Percentiles rank a stretch among this genome's conserved stretches.
These are phyloP conservation scores for Fomitopsis pulvina DNA, from an alignment of 768 basidiomycete genomes.

Conservation along the genomic window DNA sequence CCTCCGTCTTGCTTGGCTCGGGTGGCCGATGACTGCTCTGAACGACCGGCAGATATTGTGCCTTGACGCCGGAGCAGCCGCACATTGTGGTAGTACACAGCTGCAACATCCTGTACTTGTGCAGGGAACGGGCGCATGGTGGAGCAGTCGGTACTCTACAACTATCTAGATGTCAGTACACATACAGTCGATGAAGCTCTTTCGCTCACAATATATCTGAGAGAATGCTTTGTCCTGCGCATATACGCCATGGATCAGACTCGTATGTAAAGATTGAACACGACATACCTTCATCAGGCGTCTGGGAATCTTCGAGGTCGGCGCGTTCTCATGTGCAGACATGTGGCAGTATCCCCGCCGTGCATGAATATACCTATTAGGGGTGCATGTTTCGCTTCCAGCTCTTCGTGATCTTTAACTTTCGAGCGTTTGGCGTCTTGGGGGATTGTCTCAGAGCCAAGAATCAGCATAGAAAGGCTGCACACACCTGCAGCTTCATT, in stretches of 20 bases:
- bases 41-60: neutral
- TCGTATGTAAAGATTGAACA: neutral
- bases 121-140: slow-evolving; percentile 49
- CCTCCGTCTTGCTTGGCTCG: neutral
- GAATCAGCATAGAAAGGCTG: slow-evolving; percentile 6
- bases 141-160: slow-evolving; percentile 47
- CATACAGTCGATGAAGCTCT: neutral
- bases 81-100: slow-evolving; percentile 43
- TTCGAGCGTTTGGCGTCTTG: neutral
- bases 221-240: slow-evolving; percentile 28
- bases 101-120: slow-evolving; percentile 44
- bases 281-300: slow-evolving; percentile 36
- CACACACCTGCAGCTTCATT: slow-evolving; percentile 23
- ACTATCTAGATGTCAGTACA: slow-evolving; percentile 12
- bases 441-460: neutral
- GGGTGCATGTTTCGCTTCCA: slow-evolving; percentile 22
- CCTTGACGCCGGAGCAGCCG: slow-evolving; percentile 13
- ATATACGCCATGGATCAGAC: too few relatives aligned
- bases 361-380: slow-evolving; percentile 46
- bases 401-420: slow-evolving; percentile 7
- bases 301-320: slow-evolving; percentile 43
- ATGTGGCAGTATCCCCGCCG: slow-evolving; percentile 54
- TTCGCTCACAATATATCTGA: slow-evolving; percentile 26
- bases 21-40: neutral
- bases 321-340: slow-evolving; percentile 44